phyloP scores from a whole-genome alignment of 75 land plant genomes.

The Selaginella moellendorffii region DNA sequence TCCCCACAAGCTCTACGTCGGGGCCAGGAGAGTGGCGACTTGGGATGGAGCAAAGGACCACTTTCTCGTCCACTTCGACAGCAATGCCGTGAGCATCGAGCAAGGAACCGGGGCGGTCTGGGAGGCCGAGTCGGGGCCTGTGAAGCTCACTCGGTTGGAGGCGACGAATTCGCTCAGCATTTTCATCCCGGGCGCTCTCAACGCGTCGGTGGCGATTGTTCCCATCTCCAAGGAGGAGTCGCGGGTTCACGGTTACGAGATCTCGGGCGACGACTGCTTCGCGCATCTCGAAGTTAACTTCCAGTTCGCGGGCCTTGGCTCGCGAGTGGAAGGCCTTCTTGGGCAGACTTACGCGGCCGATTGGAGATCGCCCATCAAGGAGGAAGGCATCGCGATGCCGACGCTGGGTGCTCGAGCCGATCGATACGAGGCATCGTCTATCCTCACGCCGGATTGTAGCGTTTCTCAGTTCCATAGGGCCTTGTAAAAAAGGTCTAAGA shows the following conservation, averaged over 20 bases:
- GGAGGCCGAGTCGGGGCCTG: neutral
- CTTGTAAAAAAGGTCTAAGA: no score
- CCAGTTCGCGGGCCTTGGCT: slow-evolving; percentile 30
- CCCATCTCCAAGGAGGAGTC: slow-evolving; percentile 15
- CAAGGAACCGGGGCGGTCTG: neutral
- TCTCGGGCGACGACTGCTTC: slow-evolving; percentile 17
- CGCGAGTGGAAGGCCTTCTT: slow-evolving; percentile 18
- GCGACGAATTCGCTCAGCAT: slow-evolving; percentile 3
- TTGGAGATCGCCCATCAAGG: slow-evolving; percentile 18
- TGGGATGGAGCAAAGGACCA: slow-evolving; percentile 11
- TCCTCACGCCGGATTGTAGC: slow-evolving; percentile 21
- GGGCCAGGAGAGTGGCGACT: slow-evolving; percentile 11
- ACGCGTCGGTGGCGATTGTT: neutral
- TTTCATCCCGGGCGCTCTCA: neutral
- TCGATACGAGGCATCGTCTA: slow-evolving; percentile 4
- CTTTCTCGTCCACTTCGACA: neutral
- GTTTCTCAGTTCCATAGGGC: slow-evolving; percentile 31
- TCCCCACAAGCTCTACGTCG: slow-evolving; percentile 19
- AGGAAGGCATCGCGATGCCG: slow-evolving; percentile 16
- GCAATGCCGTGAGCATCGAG: neutral
- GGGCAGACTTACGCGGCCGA: slow-evolving; percentile 25
- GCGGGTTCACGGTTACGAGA: slow-evolving; percentile 20
- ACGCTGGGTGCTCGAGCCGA: slow-evolving; percentile 11
- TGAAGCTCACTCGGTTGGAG: neutral
- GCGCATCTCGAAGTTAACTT: slow-evolving; percentile 25